Evolutionary conservation across 2,329 filamentous ascomycete species (phyloP).

Genomic region (Setomelanomma holmii): DNA sequence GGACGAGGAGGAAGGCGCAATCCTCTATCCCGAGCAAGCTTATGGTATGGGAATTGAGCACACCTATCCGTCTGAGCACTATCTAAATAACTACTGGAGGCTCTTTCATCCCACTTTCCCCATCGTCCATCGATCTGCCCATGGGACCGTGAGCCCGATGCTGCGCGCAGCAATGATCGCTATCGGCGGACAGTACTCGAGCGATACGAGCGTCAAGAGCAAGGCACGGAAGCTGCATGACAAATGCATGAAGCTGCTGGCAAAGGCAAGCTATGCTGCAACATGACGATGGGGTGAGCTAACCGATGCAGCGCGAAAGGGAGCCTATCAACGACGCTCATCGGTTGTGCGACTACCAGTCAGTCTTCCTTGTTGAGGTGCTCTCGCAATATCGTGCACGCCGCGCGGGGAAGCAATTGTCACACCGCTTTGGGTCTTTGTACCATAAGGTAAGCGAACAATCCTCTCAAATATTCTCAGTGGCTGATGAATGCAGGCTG

Average conservation of each 20-base stretch:
- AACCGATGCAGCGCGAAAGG: constrained; percentile 34
- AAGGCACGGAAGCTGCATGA: constrained; percentile 52
- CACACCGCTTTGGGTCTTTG: constrained; percentile 47
- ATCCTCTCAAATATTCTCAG: no score
- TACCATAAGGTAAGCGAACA: constrained; percentile 41
- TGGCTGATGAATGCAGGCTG: constrained; percentile 32
- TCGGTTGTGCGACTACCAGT: constrained; percentile 53
- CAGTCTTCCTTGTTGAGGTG: constrained; percentile 53
- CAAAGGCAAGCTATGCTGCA: constrained; percentile 30
- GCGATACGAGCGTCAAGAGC: constrained; percentile 40
- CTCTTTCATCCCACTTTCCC: constrained; percentile 55
- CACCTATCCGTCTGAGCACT: constrained; percentile 47
- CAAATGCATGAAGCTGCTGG: constrained; percentile 50
- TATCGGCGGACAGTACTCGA: constrained; percentile 51
- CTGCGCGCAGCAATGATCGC: constrained; percentile 55
- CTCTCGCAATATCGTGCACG: constrained; percentile 52
- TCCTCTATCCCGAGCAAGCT: constrained; percentile 45
- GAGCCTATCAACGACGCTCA: constrained; percentile 33
- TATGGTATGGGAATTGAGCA: constrained; percentile 47
- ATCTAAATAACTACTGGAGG: constrained; percentile 55
- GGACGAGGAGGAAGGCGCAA: constrained; percentile 44
- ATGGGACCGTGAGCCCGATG: constrained; percentile 44
- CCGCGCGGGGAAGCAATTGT: constrained; percentile 46
- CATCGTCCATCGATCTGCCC: constrained; percentile 52
- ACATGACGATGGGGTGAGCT: constrained; percentile 11